phyloP scores from a whole-genome alignment of 2,329 filamentous ascomycete species.

The Phaeosphaeria sp. region DNA sequence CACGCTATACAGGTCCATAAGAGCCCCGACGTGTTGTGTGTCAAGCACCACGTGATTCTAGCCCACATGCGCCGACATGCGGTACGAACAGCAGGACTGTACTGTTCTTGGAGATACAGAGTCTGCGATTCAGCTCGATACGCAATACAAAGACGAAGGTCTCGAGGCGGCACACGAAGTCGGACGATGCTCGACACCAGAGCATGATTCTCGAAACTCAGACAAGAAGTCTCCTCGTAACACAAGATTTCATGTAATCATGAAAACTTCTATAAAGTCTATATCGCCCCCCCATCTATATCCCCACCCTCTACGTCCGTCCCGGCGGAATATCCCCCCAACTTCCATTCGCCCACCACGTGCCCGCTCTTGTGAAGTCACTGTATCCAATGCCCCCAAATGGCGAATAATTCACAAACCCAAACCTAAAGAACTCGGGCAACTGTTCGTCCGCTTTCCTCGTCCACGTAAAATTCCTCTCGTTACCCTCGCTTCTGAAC shows the following conservation, averaged over 20 bases:
- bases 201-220: too few relatives aligned
- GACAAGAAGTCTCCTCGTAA: too few relatives aligned
- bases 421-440: constrained; percentile 46
- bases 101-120: too few relatives aligned
- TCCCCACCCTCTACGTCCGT: constrained; percentile 6
- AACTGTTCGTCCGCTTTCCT: constrained; percentile 48
- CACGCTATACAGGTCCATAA: too few relatives aligned
- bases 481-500: constrained; percentile 70
- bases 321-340: constrained; percentile 35
- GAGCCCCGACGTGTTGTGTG: too few relatives aligned
- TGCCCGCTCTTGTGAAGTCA: constrained; percentile 44
- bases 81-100: too few relatives aligned
- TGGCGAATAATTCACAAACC: constrained; percentile 38
- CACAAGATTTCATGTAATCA: not conserved
- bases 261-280: not conserved
- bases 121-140: not conserved
- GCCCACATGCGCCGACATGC: too few relatives aligned
- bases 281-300: too few relatives aligned
- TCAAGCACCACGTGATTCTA: too few relatives aligned
- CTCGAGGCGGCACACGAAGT: not conserved
- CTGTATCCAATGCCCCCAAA: constrained; percentile 39
- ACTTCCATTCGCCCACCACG: constrained; percentile 39
- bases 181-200: too few relatives aligned
- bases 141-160: not conserved
- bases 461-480: constrained; percentile 64